These are phyloP conservation scores for Malus hybrid DNA, from an alignment of 331 rosid species.

Conservation along the genomic window DNA sequence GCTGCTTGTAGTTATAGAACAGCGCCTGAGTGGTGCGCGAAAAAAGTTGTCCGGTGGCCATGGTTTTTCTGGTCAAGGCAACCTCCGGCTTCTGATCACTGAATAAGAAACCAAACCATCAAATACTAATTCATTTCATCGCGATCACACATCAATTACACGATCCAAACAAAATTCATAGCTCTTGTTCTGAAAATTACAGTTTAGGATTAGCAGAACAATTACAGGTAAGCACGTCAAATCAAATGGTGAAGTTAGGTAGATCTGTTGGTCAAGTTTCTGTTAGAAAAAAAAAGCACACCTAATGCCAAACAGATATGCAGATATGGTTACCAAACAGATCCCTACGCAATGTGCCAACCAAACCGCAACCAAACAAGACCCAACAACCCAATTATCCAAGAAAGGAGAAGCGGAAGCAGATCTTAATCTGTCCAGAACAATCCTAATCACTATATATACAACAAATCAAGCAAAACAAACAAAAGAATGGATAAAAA, in stretches of 20 bases:
- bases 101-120: not conserved
- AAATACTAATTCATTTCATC: not conserved
- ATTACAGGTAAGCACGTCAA: not conserved
- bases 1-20: too few species aligned
- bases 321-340: not conserved
- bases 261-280: not conserved
- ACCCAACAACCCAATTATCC: not conserved
- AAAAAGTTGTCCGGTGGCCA: too few species aligned
- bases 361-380: not conserved
- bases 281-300: not conserved
- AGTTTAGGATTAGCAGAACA: not conserved
- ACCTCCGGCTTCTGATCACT: constrained; percentile 30
- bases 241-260: constrained; percentile 1
- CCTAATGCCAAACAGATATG: not conserved
- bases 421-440: constrained; percentile 7
- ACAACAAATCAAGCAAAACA: not conserved
- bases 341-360: constrained; percentile 6
- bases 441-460: not conserved
- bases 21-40: too few species aligned
- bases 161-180: not conserved
- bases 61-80: constrained; percentile 8
- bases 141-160: not conserved
- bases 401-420: not conserved
- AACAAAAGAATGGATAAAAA: constrained; percentile 13
- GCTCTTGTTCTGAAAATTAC: not conserved